Base-by-base conservation (phyloP, 2,329 filamentous ascomycete species). In the Talaromyces rugulosus region DNA sequence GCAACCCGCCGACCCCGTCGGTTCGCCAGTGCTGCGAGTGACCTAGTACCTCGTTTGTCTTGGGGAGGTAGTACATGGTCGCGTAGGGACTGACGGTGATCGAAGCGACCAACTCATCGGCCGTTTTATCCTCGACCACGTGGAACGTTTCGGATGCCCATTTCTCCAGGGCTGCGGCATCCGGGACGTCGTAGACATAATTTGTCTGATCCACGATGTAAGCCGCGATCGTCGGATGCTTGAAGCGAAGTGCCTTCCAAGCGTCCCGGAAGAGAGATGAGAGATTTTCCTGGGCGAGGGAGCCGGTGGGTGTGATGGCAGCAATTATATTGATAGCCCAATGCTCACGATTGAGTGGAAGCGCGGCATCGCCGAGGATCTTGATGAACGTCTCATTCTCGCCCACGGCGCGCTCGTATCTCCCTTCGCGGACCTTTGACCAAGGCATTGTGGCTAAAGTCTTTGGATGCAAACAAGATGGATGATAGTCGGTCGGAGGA, bases 321-420 rank as follows among this genome's bases (percentile, higher is more conserved):
- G 66, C 64, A 2, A 66, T 65, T 2, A 66, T 66, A 27, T 70
- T 70, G 55, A 75, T 64, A 12, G 72, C 65, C 72, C 73, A 74
- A 58, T 74, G 68, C 61, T 75, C 72, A 54, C 71, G 70, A 30
- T 70, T 67, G 14, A 73, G 58, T 5, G 66, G 60, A 30, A 65
- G 63, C 42, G 67, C 69, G 28, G 63, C 56, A 42, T 73, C 71
- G 18, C 66, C 71, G 18, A 72, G 31, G 4, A 73, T 62, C 56
- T 72, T 73, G 62, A 72, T 71, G 40, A 70, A 74, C 4, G 60
- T 66, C 65, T 74, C 71, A 47, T 65, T 65, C 12, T 64, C 62
- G 11, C 65, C 66, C 33, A 67, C 40, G 27, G 59, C 30, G 55
- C 59, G 59, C 42, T 60, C 59, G 23, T 73, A 56, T 16, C 69